phyloP scores from a whole-genome alignment of 106 monocot species.

The Acorus gramineus region DNA sequence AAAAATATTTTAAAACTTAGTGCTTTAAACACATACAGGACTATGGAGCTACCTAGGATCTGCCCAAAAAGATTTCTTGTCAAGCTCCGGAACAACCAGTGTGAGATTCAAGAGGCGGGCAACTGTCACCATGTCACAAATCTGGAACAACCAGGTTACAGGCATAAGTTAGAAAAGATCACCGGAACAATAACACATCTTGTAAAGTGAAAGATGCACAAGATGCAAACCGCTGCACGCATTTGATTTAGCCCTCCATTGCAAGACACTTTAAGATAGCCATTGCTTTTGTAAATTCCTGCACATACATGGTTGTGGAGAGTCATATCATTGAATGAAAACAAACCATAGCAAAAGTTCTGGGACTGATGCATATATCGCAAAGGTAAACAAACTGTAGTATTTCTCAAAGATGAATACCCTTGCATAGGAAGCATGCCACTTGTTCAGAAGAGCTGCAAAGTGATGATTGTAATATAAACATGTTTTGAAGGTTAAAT shows the following conservation, averaged over 20 bases:
- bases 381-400: no score
- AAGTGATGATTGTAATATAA: no score
- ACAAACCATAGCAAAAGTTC: no score
- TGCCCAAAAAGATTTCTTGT: slow-evolving; percentile 95
- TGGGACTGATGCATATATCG: no score
- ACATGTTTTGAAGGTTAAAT: no score
- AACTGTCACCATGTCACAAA: slow-evolving; percentile 94
- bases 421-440: no score
- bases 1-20: no score
- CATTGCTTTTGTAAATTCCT: slow-evolving; percentile 86
- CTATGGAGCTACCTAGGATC: slow-evolving; percentile 57
- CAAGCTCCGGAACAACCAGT: slow-evolving; percentile 85
- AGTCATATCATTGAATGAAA: background rate
- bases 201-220: background rate
- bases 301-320: slow-evolving; percentile 7
- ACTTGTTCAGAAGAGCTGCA: no score
- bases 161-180: background rate
- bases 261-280: slow-evolving; percentile 81
- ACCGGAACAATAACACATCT: background rate
- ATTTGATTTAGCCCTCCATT: slow-evolving; percentile 98
- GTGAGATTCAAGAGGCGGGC: slow-evolving; percentile 78
- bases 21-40: no score
- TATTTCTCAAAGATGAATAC: no score
- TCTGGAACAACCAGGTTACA: slow-evolving; percentile 41
- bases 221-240: slow-evolving; percentile 61